These are phyloP conservation scores for Glycyrrhiza uralensis DNA, from an alignment of 306 rosid species.

Conservation along the genomic window DNA sequence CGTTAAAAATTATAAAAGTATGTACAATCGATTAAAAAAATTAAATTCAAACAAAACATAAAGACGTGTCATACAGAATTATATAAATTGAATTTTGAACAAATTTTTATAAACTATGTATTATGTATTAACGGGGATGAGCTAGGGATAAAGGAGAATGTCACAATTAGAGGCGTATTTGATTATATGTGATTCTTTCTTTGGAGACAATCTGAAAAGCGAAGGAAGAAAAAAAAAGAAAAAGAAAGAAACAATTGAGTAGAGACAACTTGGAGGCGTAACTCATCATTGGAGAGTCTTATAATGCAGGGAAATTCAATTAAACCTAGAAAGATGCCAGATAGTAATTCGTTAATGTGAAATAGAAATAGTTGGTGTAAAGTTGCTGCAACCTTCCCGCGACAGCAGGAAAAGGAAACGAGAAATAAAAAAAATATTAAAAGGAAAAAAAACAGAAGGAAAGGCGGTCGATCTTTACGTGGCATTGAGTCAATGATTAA, in stretches of 20 bases:
- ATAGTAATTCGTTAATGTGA: background rate
- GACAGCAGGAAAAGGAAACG: background rate
- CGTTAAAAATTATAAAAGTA: too few species aligned
- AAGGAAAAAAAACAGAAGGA: background rate
- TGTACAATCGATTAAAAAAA: too few species aligned
- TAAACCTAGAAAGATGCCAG: background rate
- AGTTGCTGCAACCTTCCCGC: background rate
- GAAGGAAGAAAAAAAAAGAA: background rate
- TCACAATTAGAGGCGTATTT: too few species aligned
- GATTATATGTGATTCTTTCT: background rate
- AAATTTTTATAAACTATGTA: too few species aligned
- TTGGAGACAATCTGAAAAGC: background rate
- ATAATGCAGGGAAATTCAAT: background rate
- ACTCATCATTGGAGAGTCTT: constrained; percentile 18
- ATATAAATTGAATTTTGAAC: too few species aligned
- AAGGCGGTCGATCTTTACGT: background rate
- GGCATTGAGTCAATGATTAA: constrained; percentile 10
- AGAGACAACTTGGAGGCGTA: background rate
- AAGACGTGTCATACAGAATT: too few species aligned
- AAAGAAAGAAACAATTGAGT: background rate
- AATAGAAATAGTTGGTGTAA: background rate
- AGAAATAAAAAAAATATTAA: background rate
- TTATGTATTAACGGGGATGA: too few species aligned
- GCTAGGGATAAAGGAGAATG: too few species aligned
- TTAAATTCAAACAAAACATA: too few species aligned